Base-by-base conservation (phyloP, 129 eudicot species). In the Saposhnikovia divaricata region DNA sequence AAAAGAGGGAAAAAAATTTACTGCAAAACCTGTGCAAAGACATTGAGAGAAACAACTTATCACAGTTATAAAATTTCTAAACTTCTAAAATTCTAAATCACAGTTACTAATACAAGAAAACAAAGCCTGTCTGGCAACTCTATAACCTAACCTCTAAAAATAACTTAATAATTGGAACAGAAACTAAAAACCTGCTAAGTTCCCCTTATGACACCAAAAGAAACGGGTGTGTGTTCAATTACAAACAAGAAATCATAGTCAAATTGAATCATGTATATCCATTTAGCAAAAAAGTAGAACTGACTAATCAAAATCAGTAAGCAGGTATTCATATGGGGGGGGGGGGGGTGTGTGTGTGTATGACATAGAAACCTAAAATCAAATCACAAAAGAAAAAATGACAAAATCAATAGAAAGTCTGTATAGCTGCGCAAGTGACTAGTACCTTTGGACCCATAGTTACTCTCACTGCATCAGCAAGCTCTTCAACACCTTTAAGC, bases 401-500 rank as follows among this genome's bases (percentile, higher is more conserved):
- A 46, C 15, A 75, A 75, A 75, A 9, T 12, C 68, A 34, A 31
- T 6, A 51, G 44, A 76, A 1, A 28, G 5, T 51, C 0, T 12
- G 21, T 0, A 12, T 1, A 25, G 18, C 48, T 5, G 23, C 68
- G 34, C 27, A 13, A 13, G 21, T 4, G 31, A 37, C 23, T 10
- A 28, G 40, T 74, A 91, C 97, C 95, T 91, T 91, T 2, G 98
- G 98, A 5, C 96, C 97, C 96, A 93, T 89, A 43, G 98, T 93
- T 19, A 93, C 96, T 93, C 78, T 89, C 78, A 93, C 98, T 13
- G 96, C 97, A 88, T 93, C 98, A 84, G 98, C 97, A 63, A 93
- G 96, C 82, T 89, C 90, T 79, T 91, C 96, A 76, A 93, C 96
- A 48, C 98, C 98, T 84, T 77, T 88, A 47, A 93, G 97, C 98